These are phyloP conservation scores for Diaporthe ampelina DNA, from an alignment of 2,329 filamentous ascomycete genomes.

Conservation along the genomic window DNA sequence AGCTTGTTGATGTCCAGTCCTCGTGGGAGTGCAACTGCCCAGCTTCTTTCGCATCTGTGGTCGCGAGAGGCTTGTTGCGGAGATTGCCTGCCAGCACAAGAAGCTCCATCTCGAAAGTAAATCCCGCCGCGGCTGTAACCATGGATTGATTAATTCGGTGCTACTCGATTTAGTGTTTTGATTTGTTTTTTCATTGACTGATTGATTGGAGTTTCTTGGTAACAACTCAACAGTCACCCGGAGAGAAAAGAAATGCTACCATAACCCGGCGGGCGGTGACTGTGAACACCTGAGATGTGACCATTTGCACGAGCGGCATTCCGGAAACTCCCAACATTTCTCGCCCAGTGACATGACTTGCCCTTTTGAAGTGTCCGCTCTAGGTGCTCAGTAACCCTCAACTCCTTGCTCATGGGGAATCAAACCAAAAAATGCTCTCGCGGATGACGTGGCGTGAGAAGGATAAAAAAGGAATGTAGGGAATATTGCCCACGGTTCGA, in stretches of 20 bases:
- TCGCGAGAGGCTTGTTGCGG: neutral
- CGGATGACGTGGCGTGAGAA: slow-evolving; percentile 14
- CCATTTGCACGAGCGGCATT: slow-evolving; percentile 5
- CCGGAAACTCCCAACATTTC: slow-evolving; percentile 21
- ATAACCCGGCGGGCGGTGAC: neutral
- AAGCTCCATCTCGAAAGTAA: neutral
- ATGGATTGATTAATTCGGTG: neutral
- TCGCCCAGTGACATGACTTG: neutral
- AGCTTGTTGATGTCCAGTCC: neutral
- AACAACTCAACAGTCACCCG: neutral
- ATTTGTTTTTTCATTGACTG: neutral
- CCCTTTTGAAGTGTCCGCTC: slow-evolving; percentile 27
- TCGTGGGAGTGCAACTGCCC: neutral
- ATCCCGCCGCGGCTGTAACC: neutral
- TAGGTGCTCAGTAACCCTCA: slow-evolving; percentile 26
- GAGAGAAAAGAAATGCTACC: slow-evolving; percentile 14
- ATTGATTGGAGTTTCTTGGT: slow-evolving; percentile 5
- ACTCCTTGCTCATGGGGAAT: slow-evolving; percentile 33
- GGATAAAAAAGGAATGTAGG: neutral
- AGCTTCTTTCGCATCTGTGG: neutral
- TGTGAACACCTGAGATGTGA: slow-evolving; percentile 14
- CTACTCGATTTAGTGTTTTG: neutral
- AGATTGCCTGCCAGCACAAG: neutral
- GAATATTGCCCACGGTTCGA: neutral
- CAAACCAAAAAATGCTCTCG: slow-evolving; percentile 12